Evolutionary conservation across 1,284 basidiomycete genomes (phyloP).

Genomic region (Leucoagaricus sp.): DNA sequence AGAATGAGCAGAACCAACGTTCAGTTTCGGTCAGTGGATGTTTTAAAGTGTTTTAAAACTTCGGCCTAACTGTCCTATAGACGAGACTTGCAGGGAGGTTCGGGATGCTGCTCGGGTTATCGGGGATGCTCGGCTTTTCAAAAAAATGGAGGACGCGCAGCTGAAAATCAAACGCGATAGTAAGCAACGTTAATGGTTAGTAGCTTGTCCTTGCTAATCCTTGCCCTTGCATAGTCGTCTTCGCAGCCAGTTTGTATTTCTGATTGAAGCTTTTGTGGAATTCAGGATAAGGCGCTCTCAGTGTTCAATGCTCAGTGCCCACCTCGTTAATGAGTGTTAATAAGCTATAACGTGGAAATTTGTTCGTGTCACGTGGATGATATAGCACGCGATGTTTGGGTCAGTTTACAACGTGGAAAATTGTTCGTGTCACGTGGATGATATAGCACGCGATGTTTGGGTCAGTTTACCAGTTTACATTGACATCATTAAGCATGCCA

Average conservation of each 20-base stretch:
- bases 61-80: too few species aligned
- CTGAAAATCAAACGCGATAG: conserved; percentile 93
- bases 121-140: conserved; percentile 92
- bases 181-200: conserved; percentile 43
- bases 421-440: conserved; percentile 39
- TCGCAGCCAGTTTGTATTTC: conserved; percentile 86
- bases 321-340: too few species aligned
- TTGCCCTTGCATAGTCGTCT: conserved; percentile 64
- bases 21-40: background rate
- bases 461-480: too few species aligned
- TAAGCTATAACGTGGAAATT: too few species aligned
- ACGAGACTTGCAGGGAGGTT: conserved; percentile 97
- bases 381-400: conserved; percentile 6
- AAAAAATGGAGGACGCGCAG: conserved; percentile 97
- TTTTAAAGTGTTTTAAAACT: too few species aligned
- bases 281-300: too few species aligned
- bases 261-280: too few species aligned
- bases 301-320: too few species aligned
- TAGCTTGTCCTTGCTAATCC: conserved; percentile 13
- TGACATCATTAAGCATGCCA: background rate
- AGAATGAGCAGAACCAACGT: conserved; percentile 22
- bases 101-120: conserved; percentile 97
- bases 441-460: conserved; percentile 1
- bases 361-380: conserved; percentile 38
- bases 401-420: too few species aligned